Percentiles rank a stretch among this genome's conserved stretches.
Conservation (phyloP, 2,329 filamentous ascomycete species). For the Hymenoscyphus scutula region DNA sequence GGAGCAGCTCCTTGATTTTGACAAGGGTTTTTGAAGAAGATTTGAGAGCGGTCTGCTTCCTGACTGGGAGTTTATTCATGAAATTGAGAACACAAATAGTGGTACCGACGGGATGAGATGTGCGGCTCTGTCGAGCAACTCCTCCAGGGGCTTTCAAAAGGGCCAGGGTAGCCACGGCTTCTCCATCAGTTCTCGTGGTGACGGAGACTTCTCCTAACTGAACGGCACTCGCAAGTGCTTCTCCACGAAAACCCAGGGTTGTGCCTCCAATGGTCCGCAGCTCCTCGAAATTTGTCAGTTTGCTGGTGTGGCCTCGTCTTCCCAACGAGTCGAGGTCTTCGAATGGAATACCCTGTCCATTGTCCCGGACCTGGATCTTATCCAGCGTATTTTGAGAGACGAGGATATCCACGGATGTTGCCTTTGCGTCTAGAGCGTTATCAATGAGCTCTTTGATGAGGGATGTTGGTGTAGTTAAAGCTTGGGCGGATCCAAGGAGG, state of each 20-base stretch:
- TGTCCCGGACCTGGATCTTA: constrained; percentile 67
- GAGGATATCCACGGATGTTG: constrained; percentile 62
- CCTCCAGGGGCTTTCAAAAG: constrained; percentile 42
- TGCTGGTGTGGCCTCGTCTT: constrained; percentile 71
- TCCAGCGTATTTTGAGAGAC: constrained; percentile 66
- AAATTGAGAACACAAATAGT: constrained; percentile 60
- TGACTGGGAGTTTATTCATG: constrained; percentile 61
- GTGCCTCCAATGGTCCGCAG: constrained; percentile 53
- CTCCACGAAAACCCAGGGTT: constrained; percentile 73
- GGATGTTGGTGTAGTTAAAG: constrained; percentile 57
- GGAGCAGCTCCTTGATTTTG: constrained; percentile 58
- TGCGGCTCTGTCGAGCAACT: constrained; percentile 38
- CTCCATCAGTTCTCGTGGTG: constrained; percentile 61
- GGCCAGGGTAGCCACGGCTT: constrained; percentile 55
- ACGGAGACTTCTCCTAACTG: constrained; percentile 58
- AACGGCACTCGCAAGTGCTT: constrained; percentile 67
- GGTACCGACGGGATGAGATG: constrained; percentile 63
- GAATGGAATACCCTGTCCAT: constrained; percentile 66
- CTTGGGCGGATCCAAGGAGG: constrained; percentile 59
- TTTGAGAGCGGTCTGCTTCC: constrained; percentile 57
- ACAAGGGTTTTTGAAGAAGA: constrained; percentile 54
- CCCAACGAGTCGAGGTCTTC: constrained; percentile 62
- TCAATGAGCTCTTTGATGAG: constrained; percentile 76
- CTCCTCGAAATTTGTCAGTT: constrained; percentile 63
- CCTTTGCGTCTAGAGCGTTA: constrained; percentile 71